Evolutionary conservation across 768 basidiomycete species (phyloP).

Genomic region (Nidularia pulvinata): DNA sequence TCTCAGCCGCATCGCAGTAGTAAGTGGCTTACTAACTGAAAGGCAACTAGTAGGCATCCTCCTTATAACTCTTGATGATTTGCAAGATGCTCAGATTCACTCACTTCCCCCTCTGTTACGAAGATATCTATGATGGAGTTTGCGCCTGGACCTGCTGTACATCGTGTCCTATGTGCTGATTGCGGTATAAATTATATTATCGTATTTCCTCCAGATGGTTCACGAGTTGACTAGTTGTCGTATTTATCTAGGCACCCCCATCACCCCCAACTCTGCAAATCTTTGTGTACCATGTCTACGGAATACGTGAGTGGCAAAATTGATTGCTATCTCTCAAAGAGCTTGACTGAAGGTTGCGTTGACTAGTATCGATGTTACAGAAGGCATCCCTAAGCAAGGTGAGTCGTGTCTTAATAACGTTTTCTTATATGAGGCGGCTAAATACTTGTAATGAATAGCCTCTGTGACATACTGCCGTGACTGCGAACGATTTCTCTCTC

Average conservation of each 20-base stretch:
- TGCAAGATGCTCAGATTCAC: no score
- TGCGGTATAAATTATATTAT: conserved; percentile 53
- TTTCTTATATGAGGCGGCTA: background rate
- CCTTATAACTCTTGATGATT: no score
- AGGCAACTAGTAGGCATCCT: no score
- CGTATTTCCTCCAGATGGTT: background rate
- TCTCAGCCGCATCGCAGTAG: no score
- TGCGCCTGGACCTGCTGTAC: conserved; percentile 69
- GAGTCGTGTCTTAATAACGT: conserved; percentile 10
- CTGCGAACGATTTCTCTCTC: conserved; percentile 94
- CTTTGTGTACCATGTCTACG: conserved; percentile 87
- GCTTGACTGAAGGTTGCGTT: background rate
- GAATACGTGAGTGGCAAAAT: conserved; percentile 64
- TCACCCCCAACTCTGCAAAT: conserved; percentile 92
- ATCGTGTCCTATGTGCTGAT: conserved; percentile 87
- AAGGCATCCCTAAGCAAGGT: conserved; percentile 97
- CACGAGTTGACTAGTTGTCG: conserved; percentile 5
- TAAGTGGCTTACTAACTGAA: no score
- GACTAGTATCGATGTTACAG: conserved; percentile 90
- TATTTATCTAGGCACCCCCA: conserved; percentile 62
- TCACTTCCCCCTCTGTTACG: no score
- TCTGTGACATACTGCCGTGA: conserved; percentile 93
- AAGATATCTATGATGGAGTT: conserved; percentile 64
- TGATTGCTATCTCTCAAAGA: background rate
- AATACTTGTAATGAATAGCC: conserved; percentile 35